Base-by-base conservation (phyloP, 257 asterid species). In the Prunella vulgaris region DNA sequence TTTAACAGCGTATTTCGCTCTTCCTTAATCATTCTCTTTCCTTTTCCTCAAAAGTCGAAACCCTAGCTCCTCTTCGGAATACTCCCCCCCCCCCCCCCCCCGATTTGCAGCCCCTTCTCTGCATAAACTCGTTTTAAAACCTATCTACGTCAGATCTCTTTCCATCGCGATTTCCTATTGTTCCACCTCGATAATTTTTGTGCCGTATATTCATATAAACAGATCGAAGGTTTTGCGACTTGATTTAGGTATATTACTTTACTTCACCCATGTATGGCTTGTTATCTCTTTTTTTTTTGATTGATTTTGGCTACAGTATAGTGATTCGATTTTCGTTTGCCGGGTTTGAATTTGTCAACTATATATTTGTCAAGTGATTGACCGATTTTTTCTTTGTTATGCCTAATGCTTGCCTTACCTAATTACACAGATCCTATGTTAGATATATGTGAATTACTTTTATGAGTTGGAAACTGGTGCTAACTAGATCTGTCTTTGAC, bases 171-270 rank as follows among this genome's bases (percentile, higher is more conserved):
- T 66, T 60, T 7, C 24, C 15, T 20, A 7, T 60, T 14, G 27
- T 24, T 44, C 13, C 17, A 4, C 52, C 12, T 3, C 62, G 10
- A 9, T 27, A 51, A 24, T 15, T 42, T 37, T 10, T 13, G 57
- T 21, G 2, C 57, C 24, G 57, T 21, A 60, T 65, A 40, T 60
- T 51, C 27, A 24, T 66, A 1, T 13, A 22, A 1, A 9, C 9
- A 15, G 62, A 38, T 62, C 71, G 76, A 56, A 66, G 72, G 60
- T 52, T 72, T 70, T 17, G 33, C 38, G 46, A 40, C 15, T 69
- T 38, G 82, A 35, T 69, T 70, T 57, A 56, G 82, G 82, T 78
- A 78, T 13, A 30, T 42, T 73, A 10, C 4, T 17, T 37, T 25
- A 49, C 57, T 46, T 24, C n/a, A n/a, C n/a, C n/a, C n/a, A n/a